A percentile compares a stretch with the other conserved stretches of the same genome.
These are phyloP conservation scores for Cystobasidium pallidum DNA, from an alignment of 1,284 basidiomycete genomes.

Conservation along the genomic window DNA sequence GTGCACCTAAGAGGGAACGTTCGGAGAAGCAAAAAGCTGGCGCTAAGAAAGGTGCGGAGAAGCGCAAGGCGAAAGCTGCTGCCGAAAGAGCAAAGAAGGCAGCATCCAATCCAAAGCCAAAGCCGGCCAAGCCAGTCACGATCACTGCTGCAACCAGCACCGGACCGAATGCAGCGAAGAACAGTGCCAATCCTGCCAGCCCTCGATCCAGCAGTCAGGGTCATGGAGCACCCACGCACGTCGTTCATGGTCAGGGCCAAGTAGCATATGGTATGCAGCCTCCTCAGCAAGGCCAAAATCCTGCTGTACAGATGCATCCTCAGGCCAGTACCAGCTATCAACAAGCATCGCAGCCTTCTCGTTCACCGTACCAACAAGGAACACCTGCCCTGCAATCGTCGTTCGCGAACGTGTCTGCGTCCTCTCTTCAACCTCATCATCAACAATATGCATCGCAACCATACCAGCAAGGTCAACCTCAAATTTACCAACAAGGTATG, in stretches of 20 bases:
- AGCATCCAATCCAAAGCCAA: conserved; percentile 16
- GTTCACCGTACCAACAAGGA: conserved; percentile 3
- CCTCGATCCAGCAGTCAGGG: too few species aligned
- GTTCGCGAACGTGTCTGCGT: neutral
- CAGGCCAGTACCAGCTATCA: neutral
- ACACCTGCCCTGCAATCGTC: neutral
- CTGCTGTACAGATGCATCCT: neutral
- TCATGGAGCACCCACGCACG: too few species aligned
- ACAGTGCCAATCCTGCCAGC: neutral
- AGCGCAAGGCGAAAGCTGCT: conserved; percentile 31
- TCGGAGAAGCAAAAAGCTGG: conserved; percentile 36
- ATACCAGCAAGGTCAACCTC: neutral
- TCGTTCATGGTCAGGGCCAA: neutral
- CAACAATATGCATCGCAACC: conserved; percentile 4
- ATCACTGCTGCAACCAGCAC: neutral
- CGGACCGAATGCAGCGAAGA: neutral
- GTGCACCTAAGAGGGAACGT: conserved; percentile 29
- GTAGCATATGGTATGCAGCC: neutral
- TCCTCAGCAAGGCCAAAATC: neutral
- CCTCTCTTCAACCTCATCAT: conserved; percentile 3
- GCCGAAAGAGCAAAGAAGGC: conserved; percentile 34
- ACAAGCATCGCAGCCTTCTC: conserved; percentile 6
- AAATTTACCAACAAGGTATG: conserved; percentile 5
- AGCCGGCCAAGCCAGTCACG: neutral
- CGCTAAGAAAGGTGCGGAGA: conserved; percentile 38